These are phyloP conservation scores for Exophiala viscosa DNA, from an alignment of 2,329 filamentous ascomycete genomes.

Conservation along the genomic window DNA sequence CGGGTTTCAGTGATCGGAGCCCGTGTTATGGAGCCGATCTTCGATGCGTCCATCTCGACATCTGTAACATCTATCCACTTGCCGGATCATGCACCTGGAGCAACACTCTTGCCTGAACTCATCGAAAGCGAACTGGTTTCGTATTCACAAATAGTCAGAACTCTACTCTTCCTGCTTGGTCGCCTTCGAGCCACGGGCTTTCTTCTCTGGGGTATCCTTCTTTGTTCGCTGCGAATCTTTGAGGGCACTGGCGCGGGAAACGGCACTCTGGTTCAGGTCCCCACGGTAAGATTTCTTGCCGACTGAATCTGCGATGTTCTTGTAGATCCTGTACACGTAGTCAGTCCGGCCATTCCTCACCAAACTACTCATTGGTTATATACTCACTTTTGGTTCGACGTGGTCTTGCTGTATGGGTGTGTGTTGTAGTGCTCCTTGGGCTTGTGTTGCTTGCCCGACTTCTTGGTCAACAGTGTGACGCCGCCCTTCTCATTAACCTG, in stretches of 20 bases:
- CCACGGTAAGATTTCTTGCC: slow-evolving; percentile 82
- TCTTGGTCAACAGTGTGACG: slow-evolving; percentile 81
- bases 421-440: slow-evolving; percentile 65
- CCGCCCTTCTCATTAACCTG: slow-evolving; percentile 68
- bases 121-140: no score
- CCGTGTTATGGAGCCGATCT: no score
- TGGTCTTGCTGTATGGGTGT: slow-evolving; percentile 67
- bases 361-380: neutral
- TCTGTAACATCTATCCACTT: no score
- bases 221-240: slow-evolving; percentile 72
- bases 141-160: no score
- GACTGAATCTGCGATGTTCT: slow-evolving; percentile 74
- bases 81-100: no score
- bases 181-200: slow-evolving; percentile 76
- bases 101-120: no score
- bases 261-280: slow-evolving; percentile 72
- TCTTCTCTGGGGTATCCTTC: slow-evolving; percentile 70
- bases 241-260: slow-evolving; percentile 83
- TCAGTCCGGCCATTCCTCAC: neutral
- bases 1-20: no score
- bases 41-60: no score
- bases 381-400: slow-evolving; percentile 74
- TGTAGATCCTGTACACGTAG: slow-evolving; percentile 68
- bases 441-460: slow-evolving; percentile 63
- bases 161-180: slow-evolving; percentile 55